A percentile compares a stretch with the other conserved stretches of the same genome.
Evolutionary conservation across 129 eudicot species (phyloP).

Genomic region (Centella asiatica): DNA sequence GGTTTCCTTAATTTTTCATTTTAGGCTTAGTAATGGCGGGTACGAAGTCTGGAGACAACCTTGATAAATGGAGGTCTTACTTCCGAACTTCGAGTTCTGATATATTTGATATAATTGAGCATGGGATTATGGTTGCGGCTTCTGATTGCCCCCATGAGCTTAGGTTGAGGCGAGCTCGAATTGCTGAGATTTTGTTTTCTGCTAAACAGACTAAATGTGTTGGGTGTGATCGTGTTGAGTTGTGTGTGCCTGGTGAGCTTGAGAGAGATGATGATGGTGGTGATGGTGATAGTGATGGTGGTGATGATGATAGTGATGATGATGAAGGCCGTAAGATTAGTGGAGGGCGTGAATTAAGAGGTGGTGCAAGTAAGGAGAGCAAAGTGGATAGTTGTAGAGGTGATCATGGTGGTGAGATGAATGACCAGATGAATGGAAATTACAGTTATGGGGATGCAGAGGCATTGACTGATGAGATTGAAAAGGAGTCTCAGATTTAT

Average conservation of each 20-base stretch:
- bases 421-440: conserved; percentile 34
- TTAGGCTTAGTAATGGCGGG: conserved; percentile 18
- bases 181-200: conserved; percentile 64
- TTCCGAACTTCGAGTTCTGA: conserved; percentile 48
- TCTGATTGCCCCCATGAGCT: conserved; percentile 70
- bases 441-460: conserved; percentile 74
- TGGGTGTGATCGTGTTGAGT: conserved; percentile 52
- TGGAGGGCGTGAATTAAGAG: conserved; percentile 18
- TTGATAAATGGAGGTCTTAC: conserved; percentile 76
- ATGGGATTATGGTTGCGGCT: conserved; percentile 77
- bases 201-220: conserved; percentile 52
- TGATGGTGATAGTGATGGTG: conserved; percentile 5
- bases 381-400: conserved; percentile 35
- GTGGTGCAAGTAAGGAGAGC: conserved; percentile 46
- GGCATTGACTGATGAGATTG: conserved; percentile 74
- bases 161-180: conserved; percentile 52
- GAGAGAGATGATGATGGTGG: background rate
- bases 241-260: conserved; percentile 29
- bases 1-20: conserved; percentile 19
- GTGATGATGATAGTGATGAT: background rate
- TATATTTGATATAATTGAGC: conserved; percentile 66
- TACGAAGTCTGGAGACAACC: conserved; percentile 19
- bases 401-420: conserved; percentile 25
- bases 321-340: conserved; percentile 9
- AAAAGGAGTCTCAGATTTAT: conserved; percentile 37